Conservation (phyloP, 768 basidiomycete genomes). For the Trametes cingulata region DNA sequence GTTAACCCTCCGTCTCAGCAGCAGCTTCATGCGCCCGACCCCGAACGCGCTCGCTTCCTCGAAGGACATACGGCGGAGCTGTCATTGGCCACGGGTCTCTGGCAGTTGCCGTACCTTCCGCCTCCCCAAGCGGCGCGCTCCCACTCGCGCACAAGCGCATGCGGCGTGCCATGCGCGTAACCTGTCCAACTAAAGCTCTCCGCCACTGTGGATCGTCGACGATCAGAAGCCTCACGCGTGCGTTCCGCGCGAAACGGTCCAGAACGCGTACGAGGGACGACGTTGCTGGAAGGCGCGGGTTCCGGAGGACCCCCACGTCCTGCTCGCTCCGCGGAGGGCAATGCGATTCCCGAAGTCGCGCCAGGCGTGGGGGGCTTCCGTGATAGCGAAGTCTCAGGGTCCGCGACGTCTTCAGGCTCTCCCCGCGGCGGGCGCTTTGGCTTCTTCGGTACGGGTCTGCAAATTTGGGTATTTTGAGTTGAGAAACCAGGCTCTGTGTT, state of each 20-base stretch:
- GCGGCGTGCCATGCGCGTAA: neutral
- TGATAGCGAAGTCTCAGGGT: slow-evolving; percentile 18
- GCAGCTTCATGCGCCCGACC: neutral
- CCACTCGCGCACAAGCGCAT: neutral
- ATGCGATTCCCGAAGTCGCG: slow-evolving; percentile 4
- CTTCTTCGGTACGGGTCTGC: slow-evolving; percentile 14
- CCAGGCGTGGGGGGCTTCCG: slow-evolving; percentile 11
- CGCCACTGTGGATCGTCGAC: neutral
- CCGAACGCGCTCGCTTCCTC: neutral
- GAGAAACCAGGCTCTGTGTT: slow-evolving; percentile 4
- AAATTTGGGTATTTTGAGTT: slow-evolving; percentile 7
- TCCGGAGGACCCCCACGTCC: neutral
- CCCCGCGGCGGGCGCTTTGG: slow-evolving; percentile 6
- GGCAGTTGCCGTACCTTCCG: neutral
- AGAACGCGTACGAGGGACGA: neutral
- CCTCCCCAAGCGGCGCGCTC: neutral
- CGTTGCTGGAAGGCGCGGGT: neutral
- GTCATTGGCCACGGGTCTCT: neutral
- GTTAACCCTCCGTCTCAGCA: too few relatives aligned
- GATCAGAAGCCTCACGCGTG: slow-evolving; percentile 8
- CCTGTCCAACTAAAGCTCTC: neutral
- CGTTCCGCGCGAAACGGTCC: neutral
- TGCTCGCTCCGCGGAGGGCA: slow-evolving; percentile 14
- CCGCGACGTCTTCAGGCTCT: neutral
- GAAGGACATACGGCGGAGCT: slow-evolving; percentile 12